Percentiles rank a stretch among this genome's conserved stretches.
These are phyloP conservation scores for Xylaria flabelliformis DNA, from an alignment of 495 filamentous ascomycete genomes.

Conservation along the genomic window DNA sequence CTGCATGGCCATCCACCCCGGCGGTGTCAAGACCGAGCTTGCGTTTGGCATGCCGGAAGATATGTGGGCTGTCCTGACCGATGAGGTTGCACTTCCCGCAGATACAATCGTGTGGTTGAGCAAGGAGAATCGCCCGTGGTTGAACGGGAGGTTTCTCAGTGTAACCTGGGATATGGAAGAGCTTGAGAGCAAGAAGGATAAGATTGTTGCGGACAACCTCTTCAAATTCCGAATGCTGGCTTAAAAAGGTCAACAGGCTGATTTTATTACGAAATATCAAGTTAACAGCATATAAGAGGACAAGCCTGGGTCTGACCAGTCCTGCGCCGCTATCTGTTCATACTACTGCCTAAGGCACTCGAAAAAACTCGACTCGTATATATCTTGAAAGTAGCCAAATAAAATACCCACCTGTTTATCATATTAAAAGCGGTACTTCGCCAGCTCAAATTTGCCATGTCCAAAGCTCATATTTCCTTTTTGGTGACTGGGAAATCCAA, in stretches of 20 bases:
- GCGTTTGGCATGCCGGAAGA: constrained; percentile 36
- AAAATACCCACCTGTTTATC: not conserved
- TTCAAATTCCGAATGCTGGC: constrained; percentile 52
- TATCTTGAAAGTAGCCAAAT: not conserved
- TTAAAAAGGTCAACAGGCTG: not conserved
- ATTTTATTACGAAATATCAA: not conserved
- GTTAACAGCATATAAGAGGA: not conserved
- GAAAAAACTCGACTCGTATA: not conserved
- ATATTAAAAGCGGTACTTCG: not conserved
- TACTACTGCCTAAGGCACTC: not conserved
- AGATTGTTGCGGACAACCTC: constrained; percentile 50
- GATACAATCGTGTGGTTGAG: constrained; percentile 48
- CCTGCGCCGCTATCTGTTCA: no score
- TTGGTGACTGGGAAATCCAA: not conserved
- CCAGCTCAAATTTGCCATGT: not conserved
- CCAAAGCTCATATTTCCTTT: not conserved
- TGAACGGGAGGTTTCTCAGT: constrained; percentile 47
- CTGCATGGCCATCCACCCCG: constrained; percentile 52
- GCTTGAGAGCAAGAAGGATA: constrained; percentile 51
- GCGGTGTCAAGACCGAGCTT: constrained; percentile 51
- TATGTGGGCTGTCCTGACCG: constrained; percentile 32
- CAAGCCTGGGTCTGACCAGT: not conserved
- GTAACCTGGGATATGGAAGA: constrained; percentile 57
- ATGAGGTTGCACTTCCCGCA: constrained; percentile 46
- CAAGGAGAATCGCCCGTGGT: constrained; percentile 46